phyloP scores from a whole-genome alignment of 129 eudicot genomes.

The Solidago caesia region DNA sequence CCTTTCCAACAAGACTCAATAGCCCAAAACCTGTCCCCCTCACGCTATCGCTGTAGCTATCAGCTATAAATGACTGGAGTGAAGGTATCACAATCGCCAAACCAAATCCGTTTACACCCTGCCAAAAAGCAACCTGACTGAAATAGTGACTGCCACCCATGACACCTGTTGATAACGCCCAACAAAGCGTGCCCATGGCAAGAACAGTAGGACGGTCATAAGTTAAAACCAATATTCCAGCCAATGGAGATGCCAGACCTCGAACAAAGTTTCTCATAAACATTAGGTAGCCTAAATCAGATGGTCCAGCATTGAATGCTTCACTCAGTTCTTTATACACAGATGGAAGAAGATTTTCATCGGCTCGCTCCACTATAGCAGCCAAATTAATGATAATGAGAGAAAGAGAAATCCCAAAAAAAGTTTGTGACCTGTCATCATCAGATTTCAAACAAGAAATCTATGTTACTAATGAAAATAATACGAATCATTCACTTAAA shows the following conservation, averaged over 20 bases:
- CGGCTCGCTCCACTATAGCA: constrained; percentile 92
- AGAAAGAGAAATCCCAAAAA: constrained; percentile 80
- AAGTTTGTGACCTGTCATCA: constrained; percentile 49
- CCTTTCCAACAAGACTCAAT: constrained; percentile 71
- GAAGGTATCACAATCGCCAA: constrained; percentile 97
- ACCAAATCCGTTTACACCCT: constrained; percentile 87
- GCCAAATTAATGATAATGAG: constrained; percentile 89
- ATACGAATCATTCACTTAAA: no score
- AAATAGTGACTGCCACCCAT: constrained; percentile 73
- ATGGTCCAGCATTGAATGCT: constrained; percentile 78
- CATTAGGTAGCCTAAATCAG: constrained; percentile 90
- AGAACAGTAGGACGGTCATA: constrained; percentile 90
- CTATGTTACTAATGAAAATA: background rate
- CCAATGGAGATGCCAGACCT: constrained; percentile 90
- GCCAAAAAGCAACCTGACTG: constrained; percentile 82
- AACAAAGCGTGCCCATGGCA: constrained; percentile 79
- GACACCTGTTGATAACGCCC: constrained; percentile 96
- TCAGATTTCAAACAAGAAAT: background rate
- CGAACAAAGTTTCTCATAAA: constrained; percentile 71
- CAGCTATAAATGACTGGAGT: constrained; percentile 95
- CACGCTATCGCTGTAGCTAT: constrained; percentile 68
- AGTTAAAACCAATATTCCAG: constrained; percentile 74
- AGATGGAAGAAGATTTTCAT: constrained; percentile 94
- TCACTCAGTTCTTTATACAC: constrained; percentile 98
- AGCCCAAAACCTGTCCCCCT: constrained; percentile 92